phyloP scores from a whole-genome alignment of 176 grass and related monocot species.

The Thinopyrum elongatum region DNA sequence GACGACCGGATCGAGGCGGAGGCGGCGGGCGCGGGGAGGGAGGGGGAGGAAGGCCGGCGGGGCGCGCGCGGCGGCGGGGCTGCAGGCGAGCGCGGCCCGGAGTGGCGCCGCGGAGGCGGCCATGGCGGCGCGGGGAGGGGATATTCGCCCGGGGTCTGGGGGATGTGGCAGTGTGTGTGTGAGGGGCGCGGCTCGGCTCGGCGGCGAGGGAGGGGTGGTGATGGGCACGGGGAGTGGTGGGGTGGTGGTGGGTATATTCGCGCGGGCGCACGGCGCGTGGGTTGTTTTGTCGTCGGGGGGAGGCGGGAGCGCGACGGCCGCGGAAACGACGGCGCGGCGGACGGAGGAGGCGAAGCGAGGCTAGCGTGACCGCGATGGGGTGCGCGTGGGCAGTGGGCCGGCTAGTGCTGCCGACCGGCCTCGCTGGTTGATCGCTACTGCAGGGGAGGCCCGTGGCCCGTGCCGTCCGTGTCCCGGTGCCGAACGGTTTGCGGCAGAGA shows the following conservation, averaged over 20 bases:
- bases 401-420: neutral
- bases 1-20: neutral
- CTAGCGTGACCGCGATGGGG: neutral
- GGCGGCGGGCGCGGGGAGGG: neutral
- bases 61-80: neutral
- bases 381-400: neutral
- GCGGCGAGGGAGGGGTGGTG: neutral
- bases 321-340: neutral
- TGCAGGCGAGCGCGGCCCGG: neutral
- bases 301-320: neutral
- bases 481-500: neutral
- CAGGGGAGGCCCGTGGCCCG: too few species aligned
- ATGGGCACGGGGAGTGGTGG: neutral
- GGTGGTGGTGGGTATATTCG: neutral
- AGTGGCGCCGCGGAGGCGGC: constrained; percentile 2
- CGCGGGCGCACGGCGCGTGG: neutral
- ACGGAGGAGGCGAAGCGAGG: neutral
- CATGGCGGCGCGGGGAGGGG: neutral
- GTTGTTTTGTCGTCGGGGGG: neutral
- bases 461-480: neutral
- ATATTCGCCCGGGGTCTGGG: neutral
- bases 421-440: neutral
- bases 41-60: neutral
- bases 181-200: neutral
- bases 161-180: neutral